A percentile compares a stretch with the other conserved stretches of the same genome.
Conservation (phyloP, 768 basidiomycete species). For the Hygrophorus pudorinus region DNA sequence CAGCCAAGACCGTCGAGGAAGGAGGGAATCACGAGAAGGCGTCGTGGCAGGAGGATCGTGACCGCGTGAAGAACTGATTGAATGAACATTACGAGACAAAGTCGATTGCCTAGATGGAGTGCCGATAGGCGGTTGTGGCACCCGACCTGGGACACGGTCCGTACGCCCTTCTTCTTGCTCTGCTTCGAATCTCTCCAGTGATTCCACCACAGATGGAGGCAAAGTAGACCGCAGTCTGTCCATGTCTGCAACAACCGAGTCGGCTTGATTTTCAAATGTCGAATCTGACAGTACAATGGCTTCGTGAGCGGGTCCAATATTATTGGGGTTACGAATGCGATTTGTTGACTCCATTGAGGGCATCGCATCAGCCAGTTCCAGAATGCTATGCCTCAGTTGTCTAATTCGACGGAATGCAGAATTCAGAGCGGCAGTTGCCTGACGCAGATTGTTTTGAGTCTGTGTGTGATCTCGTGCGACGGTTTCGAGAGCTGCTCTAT, state of each 20-base stretch:
- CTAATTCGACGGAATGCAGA: conserved; percentile 46
- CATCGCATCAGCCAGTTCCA: conserved; percentile 30
- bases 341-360: conserved; percentile 11
- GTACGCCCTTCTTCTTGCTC: conserved; percentile 1
- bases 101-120: conserved; percentile 1
- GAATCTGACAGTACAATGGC: conserved; percentile 24
- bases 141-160: neutral
- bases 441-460: conserved; percentile 31
- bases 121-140: conserved; percentile 4
- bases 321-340: conserved; percentile 15
- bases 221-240: conserved; percentile 4
- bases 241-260: conserved; percentile 7
- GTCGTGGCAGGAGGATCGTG: conserved; percentile 13
- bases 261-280: conserved; percentile 2
- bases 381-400: conserved; percentile 42
- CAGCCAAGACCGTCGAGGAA: conserved; percentile 16
- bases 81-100: conserved; percentile 8
- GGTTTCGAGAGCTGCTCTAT: neutral
- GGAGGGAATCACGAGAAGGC: conserved; percentile 9
- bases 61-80: conserved; percentile 10
- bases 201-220: conserved; percentile 6
- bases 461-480: conserved; percentile 12
- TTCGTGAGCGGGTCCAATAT: conserved; percentile 31
- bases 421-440: conserved; percentile 44
- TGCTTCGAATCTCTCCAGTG: conserved; percentile 7